Percentiles rank a stretch among this genome's conserved stretches.
phyloP scores from a whole-genome alignment of 2,329 filamentous ascomycete genomes.

The Trichoderma koningii region DNA sequence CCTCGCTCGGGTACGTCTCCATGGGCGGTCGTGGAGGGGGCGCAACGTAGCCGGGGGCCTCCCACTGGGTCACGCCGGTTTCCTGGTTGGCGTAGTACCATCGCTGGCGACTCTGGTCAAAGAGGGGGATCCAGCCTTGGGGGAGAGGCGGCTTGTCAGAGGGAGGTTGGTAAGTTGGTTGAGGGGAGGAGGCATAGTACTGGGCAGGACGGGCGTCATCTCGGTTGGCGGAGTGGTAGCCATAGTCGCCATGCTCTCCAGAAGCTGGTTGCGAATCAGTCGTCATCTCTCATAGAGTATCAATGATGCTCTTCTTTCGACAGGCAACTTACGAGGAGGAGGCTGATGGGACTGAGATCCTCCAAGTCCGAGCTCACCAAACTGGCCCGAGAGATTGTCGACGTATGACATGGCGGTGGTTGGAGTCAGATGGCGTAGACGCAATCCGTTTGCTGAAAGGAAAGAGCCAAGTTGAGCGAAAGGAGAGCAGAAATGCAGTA shows the following conservation, averaged over 20 bases:
- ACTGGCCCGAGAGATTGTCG: slow-evolving; percentile 17
- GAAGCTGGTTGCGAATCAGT: background rate
- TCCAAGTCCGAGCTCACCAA: slow-evolving; percentile 20
- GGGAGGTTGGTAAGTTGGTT: slow-evolving; percentile 40
- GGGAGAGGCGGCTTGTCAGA: slow-evolving; percentile 54
- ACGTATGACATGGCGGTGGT: slow-evolving; percentile 16
- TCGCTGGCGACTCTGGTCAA: slow-evolving; percentile 60
- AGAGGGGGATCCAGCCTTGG: slow-evolving; percentile 64
- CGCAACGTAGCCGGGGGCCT: slow-evolving; percentile 49
- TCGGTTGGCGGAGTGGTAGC: slow-evolving; percentile 33
- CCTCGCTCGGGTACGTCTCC: slow-evolving; percentile 32
- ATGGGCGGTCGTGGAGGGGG: slow-evolving; percentile 32
- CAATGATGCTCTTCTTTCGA: too few species aligned
- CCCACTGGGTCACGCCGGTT: slow-evolving; percentile 65
- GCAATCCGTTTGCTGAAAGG: background rate
- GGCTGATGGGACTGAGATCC: slow-evolving; percentile 23
- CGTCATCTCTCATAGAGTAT: too few species aligned
- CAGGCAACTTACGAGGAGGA: slow-evolving; percentile 17
- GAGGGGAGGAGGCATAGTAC: slow-evolving; percentile 31
- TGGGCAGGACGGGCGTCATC: slow-evolving; percentile 30
- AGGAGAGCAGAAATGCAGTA: background rate
- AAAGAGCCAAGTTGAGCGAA: background rate
- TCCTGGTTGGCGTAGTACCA: slow-evolving; percentile 67
- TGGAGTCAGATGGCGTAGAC: background rate
- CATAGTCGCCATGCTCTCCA: slow-evolving; percentile 10